Evolutionary conservation across 176 grass and related monocot genomes (phyloP).

Genomic region (Musa itinerans): DNA sequence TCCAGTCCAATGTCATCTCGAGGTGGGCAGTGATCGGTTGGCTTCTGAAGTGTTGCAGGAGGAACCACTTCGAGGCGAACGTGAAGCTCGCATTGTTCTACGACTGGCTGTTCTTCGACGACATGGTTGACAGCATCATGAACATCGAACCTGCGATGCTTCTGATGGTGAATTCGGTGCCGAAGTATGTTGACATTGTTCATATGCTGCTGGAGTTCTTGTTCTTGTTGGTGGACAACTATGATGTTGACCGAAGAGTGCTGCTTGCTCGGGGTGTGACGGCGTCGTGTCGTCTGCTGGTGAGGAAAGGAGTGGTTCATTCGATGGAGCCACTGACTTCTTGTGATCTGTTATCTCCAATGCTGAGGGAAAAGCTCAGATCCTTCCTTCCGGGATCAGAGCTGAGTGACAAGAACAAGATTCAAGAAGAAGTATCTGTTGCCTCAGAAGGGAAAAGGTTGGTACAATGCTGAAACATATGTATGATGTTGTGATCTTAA

Average conservation of each 20-base stretch:
- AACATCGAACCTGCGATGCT: slow-evolving; percentile 91
- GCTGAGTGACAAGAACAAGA: neutral
- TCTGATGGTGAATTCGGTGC: slow-evolving; percentile 71
- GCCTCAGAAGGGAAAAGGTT: neutral
- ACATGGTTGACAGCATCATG: slow-evolving; percentile 52
- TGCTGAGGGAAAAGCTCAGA: slow-evolving; percentile 38
- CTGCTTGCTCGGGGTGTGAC: slow-evolving; percentile 38
- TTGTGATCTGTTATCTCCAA: slow-evolving; percentile 45
- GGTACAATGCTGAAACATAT: neutral
- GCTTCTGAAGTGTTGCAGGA: slow-evolving; percentile 42
- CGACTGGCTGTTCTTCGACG: slow-evolving; percentile 78
- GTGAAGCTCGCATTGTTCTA: slow-evolving; percentile 79
- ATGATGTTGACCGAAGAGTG: slow-evolving; percentile 55
- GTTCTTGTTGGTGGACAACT: slow-evolving; percentile 84
- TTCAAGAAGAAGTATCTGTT: slow-evolving; percentile 3
- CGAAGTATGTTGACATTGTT: slow-evolving; percentile 70
- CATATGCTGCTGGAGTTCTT: slow-evolving; percentile 77
- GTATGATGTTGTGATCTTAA: neutral
- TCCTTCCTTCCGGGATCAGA: neutral
- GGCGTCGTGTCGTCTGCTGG: slow-evolving; percentile 31
- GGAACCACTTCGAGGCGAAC: slow-evolving; percentile 40
- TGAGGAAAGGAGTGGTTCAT: slow-evolving; percentile 52
- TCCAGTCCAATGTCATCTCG: slow-evolving; percentile 58
- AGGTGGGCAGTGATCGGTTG: slow-evolving; percentile 78
- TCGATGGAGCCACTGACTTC: slow-evolving; percentile 53